phyloP scores from a whole-genome alignment of 345 rosid species.

The Pelargonium nanum region DNA sequence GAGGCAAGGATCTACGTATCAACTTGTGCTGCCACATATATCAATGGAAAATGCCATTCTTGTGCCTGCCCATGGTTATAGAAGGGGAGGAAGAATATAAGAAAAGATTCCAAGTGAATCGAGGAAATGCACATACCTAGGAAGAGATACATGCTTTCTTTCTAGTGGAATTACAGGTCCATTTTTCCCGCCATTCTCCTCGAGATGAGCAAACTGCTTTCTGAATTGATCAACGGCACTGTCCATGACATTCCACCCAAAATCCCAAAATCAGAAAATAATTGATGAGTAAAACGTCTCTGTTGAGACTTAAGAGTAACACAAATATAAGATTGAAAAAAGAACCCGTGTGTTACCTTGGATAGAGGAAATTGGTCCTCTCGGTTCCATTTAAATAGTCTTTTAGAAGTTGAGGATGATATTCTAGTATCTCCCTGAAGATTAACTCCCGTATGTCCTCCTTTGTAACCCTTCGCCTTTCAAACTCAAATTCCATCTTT shows the following conservation, averaged over 20 bases:
- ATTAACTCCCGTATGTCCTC: conserved; percentile 85
- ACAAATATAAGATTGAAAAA: not conserved
- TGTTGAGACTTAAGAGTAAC: not conserved
- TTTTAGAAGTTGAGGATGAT: conserved; percentile 88
- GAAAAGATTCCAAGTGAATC: not conserved
- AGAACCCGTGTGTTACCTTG: conserved; percentile 42
- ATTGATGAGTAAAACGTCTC: too few relatives aligned
- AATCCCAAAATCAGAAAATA: conserved; percentile 5
- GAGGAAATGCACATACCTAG: conserved; percentile 37
- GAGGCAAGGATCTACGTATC: too few relatives aligned
- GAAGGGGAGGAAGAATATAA: not conserved
- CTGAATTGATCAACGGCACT: conserved; percentile 91
- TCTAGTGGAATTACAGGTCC: conserved; percentile 59
- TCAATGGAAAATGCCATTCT: not conserved
- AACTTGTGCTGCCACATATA: not conserved
- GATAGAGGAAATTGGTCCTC: conserved; percentile 81
- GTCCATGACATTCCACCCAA: conserved; percentile 14
- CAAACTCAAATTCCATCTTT: conserved; percentile 96
- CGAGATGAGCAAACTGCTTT: conserved; percentile 87
- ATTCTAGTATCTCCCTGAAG: conserved; percentile 76
- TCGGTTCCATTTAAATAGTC: conserved; percentile 81
- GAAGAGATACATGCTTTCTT: conserved; percentile 85
- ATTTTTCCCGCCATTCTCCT: conserved; percentile 68
- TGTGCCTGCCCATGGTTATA: not conserved
- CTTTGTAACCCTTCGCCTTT: conserved; percentile 81